Evolutionary conservation across 768 basidiomycete species (phyloP).

Genomic region (Leucocoprinus sp.): DNA sequence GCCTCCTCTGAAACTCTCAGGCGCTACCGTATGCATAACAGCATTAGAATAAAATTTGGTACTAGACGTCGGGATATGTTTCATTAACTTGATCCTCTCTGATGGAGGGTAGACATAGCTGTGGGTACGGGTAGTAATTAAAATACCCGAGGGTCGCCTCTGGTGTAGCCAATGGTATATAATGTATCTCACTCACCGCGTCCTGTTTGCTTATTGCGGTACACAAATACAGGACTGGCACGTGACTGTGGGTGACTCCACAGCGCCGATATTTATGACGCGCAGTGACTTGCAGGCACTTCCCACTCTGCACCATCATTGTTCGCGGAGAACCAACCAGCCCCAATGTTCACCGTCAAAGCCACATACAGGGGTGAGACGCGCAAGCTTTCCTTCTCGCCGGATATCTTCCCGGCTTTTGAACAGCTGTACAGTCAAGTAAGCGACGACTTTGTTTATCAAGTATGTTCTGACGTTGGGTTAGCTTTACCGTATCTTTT

Average conservation of each 20-base stretch:
- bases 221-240: neutral
- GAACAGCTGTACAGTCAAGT: conserved; percentile 58
- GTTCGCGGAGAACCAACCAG: conserved; percentile 16
- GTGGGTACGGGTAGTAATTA: too few relatives aligned
- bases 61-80: too few relatives aligned
- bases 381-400: conserved; percentile 54
- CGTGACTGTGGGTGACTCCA: conserved; percentile 9
- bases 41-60: too few relatives aligned
- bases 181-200: too few relatives aligned
- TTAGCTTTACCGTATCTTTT: conserved; percentile 70
- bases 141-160: too few relatives aligned
- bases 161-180: too few relatives aligned
- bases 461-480: conserved; percentile 17
- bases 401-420: conserved; percentile 54
- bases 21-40: too few relatives aligned
- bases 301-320: conserved; percentile 8
- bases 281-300: conserved; percentile 12
- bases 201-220: too few relatives aligned
- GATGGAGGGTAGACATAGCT: too few relatives aligned
- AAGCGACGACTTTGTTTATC: conserved; percentile 16
- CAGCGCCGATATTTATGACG: neutral
- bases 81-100: too few relatives aligned
- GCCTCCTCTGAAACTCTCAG: too few relatives aligned
- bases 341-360: conserved; percentile 68
- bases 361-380: conserved; percentile 68